Base-by-base conservation (phyloP, 345 rosid species). In the Brassica juncea region DNA sequence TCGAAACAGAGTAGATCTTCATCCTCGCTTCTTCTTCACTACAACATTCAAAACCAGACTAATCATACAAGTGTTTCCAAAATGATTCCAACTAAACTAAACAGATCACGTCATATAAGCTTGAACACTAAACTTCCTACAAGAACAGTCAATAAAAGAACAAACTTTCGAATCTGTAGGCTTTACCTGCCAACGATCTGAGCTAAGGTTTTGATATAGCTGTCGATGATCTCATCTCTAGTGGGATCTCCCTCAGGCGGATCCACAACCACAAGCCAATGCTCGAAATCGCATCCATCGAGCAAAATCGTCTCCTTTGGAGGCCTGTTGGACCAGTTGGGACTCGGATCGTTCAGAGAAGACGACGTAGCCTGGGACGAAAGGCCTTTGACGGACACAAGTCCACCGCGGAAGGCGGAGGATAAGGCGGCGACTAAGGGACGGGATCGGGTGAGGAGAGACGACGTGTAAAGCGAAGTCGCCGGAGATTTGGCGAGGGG, bases 261-360 rank as follows among this genome's bases (percentile, higher is more conserved):
- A 16, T 90, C 97, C 90, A 93, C 52, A 4, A 95, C 97, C 8
- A 95, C 88, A 25, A 95, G 97, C 98, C 98, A 93, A 78, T 95
- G 99, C 62, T 95, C 88, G 42, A 93, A 95, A 83, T 95, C 99
- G 74, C 97, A 93, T 0, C 99, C 93, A 71, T 93, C 98, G 55
- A 95, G 91, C 84, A 95, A 76, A 52, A 93, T 93, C 27, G 98
- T 90, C 86, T 93, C 99, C 77, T 93, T 89, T 0, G 98, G 94
- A 6, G 99, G 98, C 39, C 99, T 79, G 58, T 91, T 95, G 4
- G 98, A 91, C 93, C 95, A 94, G 82, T 94, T 94, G 37, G 97
- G 97, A 73, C 76, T 86, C 0, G 87, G 88, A 37, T 95, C 92
- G 66, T 73, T 91, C 14, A 95, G 91, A 11, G 98, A 89, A 1